Base-by-base conservation (phyloP, 1,284 basidiomycete genomes). In the Sutorius eximius region DNA sequence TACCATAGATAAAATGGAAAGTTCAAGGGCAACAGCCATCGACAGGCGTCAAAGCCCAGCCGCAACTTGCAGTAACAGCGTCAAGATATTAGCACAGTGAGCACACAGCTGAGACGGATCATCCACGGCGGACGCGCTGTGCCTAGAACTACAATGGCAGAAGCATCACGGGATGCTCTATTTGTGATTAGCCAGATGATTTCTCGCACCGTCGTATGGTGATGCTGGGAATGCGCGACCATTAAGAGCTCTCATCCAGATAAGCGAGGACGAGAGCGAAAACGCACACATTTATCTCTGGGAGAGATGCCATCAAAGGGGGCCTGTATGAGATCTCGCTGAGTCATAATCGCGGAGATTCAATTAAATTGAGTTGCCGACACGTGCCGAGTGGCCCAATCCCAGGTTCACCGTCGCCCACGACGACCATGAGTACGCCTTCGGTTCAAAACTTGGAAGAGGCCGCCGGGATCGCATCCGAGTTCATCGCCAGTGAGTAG, bases 401-500 rank as follows among this genome's bases (percentile, higher is more conserved):
- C 13, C 15, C 48, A 15, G 22, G 34, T 20, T n/a, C 18, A 15
- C 43, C 30, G 42, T 48, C 38, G 18, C 29, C 45, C 27, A 44
- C 54, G 27, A 5, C 34, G 44, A 65, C 47, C 49, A 68, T 70
- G 68, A 70, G 63, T 45, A 67, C 67, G 1, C 70, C 68, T 5
- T 73, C 71, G 1, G 65, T 73, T 33, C 65, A 71, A 30, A 77
- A 74, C 56, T 69, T 82, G 51, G 84, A 86, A 65, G 83, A 86
- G 60, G 85, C 88, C 10, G 85, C 86, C 15, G 74, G 77, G 37
- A 80, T 87, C 42, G 86, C 87, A 3, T 76, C 83, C 22, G 88
- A 89, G 66, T 88, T 83, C 61, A 82, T 90, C 13, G 76, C 79
- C 12, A 87, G 87, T 89, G 56, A 72, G 85, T 77, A 2, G 1